phyloP scores from a whole-genome alignment of 1,139 yeast species.

The Hanseniaspora uvarum region DNA sequence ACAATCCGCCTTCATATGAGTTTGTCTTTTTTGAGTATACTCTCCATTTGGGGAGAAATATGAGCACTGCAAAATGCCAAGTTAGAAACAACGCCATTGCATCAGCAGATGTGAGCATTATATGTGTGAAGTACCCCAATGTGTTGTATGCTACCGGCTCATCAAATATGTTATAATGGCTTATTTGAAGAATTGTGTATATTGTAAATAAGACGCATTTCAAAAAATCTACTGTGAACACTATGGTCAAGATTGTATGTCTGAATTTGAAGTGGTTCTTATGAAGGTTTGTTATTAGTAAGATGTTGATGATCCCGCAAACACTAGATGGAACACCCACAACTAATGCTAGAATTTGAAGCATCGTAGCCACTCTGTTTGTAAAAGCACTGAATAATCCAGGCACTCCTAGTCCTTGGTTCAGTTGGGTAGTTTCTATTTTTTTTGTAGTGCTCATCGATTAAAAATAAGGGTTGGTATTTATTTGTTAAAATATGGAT shows the following conservation, averaged over 20 bases:
- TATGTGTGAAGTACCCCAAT: slow-evolving; percentile 76
- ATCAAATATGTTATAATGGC: slow-evolving; percentile 41
- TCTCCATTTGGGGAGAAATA: slow-evolving; percentile 52
- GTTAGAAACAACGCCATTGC: slow-evolving; percentile 75
- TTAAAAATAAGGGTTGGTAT: no score
- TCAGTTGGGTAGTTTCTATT: slow-evolving; percentile 27
- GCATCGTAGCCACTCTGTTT: slow-evolving; percentile 22
- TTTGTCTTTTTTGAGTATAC: slow-evolving; percentile 36
- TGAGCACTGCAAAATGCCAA: slow-evolving; percentile 64
- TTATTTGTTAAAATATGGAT: not conserved
- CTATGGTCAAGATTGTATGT: slow-evolving; percentile 57
- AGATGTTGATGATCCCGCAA: slow-evolving; percentile 46
- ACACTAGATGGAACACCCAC: slow-evolving; percentile 50
- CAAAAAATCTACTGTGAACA: slow-evolving; percentile 59
- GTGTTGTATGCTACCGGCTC: slow-evolving; percentile 53
- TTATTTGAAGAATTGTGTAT: slow-evolving; percentile 48
- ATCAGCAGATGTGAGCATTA: slow-evolving; percentile 79
- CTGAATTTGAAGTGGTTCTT: slow-evolving; percentile 54
- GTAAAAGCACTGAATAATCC: slow-evolving; percentile 30
- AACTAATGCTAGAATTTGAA: slow-evolving; percentile 46
- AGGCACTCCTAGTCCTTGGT: slow-evolving; percentile 29
- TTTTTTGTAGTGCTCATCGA: not conserved
- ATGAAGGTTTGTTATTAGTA: slow-evolving; percentile 50
- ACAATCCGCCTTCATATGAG: slow-evolving; percentile 65
- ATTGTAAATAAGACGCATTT: slow-evolving; percentile 62